phyloP scores from a whole-genome alignment of 208 protist genomes.

The Leishmania major region DNA sequence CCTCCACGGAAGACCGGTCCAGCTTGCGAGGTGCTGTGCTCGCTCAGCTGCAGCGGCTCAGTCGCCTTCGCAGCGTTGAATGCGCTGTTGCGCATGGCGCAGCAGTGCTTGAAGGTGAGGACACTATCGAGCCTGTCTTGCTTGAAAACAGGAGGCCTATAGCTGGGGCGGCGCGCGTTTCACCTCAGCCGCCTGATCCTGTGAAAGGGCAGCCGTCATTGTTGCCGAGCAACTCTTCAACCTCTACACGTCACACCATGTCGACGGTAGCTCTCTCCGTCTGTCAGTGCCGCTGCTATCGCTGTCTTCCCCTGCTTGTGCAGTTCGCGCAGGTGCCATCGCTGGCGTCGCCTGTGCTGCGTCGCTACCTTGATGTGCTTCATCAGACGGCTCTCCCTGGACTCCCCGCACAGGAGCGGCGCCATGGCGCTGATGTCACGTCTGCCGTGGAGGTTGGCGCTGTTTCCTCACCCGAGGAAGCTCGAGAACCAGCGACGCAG shows the following conservation, averaged over 20 bases:
- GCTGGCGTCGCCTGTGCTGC: constrained; percentile 17
- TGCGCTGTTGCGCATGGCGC: not conserved
- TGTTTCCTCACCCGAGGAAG: not conserved
- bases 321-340: constrained; percentile 38
- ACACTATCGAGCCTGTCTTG: not conserved
- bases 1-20: constrained; percentile 12
- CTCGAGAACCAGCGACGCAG: not conserved
- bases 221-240: not conserved
- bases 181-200: not conserved
- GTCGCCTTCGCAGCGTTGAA: not conserved
- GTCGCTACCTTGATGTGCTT: constrained; percentile 24
- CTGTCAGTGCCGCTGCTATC: constrained; percentile 15
- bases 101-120: not conserved
- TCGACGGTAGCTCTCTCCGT: not conserved
- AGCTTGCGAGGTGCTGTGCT: constrained; percentile 46
- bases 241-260: not conserved
- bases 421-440: not conserved
- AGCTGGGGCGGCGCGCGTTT: not conserved
- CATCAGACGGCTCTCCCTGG: constrained; percentile 26
- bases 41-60: constrained; percentile 54
- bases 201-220: not conserved
- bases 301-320: constrained; percentile 24
- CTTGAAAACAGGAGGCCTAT: not conserved
- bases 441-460: not conserved
- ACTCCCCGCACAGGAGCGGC: constrained; percentile 4